These are phyloP conservation scores for Annulohypoxylon stygium DNA, from an alignment of 495 filamentous ascomycete genomes.

Conservation along the genomic window DNA sequence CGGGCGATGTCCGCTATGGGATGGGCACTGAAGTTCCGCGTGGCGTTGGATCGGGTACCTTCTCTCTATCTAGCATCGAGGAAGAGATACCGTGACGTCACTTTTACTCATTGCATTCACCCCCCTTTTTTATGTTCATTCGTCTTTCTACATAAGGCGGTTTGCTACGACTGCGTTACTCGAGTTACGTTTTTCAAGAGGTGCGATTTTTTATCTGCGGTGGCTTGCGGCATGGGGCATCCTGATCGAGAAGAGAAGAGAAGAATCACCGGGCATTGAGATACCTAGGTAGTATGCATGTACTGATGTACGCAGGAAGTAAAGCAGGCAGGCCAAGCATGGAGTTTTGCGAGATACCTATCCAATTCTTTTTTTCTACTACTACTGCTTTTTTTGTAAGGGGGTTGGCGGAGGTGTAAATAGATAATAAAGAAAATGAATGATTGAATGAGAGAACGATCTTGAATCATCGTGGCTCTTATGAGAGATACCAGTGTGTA, in stretches of 20 bases:
- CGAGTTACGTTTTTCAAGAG: slow-evolving; percentile 1
- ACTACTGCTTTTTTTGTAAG: slow-evolving; percentile 9
- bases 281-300: slow-evolving; percentile 6
- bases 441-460: background rate
- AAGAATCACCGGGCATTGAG: slow-evolving; percentile 19
- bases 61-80: background rate
- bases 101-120: slow-evolving; percentile 13
- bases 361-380: slow-evolving; percentile 2
- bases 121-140: background rate
- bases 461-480: background rate
- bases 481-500: no score
- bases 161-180: slow-evolving; percentile 19
- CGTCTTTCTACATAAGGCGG: slow-evolving; percentile 20
- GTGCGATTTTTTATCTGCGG: background rate
- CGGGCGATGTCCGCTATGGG: background rate
- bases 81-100: no score
- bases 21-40: background rate
- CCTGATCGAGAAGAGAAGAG: background rate
- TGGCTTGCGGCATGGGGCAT: background rate
- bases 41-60: background rate
- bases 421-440: slow-evolving; percentile 5
- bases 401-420: background rate
- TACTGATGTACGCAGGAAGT: slow-evolving; percentile 7
- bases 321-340: slow-evolving; percentile 25
- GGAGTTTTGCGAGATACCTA: slow-evolving; percentile 38